phyloP scores from a whole-genome alignment of 805 yeast genomes.

The Candida railenensis region DNA sequence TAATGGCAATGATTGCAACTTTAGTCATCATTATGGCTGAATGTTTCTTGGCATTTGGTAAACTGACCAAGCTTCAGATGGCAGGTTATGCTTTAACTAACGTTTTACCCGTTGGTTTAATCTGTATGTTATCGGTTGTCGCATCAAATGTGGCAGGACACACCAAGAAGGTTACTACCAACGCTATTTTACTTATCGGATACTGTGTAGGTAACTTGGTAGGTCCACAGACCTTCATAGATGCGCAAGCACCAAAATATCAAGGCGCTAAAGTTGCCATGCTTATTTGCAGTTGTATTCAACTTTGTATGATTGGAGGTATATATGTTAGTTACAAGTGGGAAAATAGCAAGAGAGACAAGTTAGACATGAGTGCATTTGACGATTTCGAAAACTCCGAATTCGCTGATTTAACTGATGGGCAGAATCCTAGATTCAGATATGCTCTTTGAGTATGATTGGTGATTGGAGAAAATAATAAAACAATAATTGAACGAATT shows the following conservation, averaged over 20 bases:
- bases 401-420: conserved; percentile 48
- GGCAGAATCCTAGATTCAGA: conserved; percentile 37
- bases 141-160: conserved; percentile 26
- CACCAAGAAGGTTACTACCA: conserved; percentile 26
- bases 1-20: conserved; percentile 23
- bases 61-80: conserved; percentile 20
- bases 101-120: conserved; percentile 26
- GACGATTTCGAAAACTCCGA: conserved; percentile 31
- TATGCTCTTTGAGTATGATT: conserved; percentile 14
- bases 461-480: not conserved
- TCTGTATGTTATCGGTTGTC: conserved; percentile 18
- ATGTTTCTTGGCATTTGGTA: conserved; percentile 32
- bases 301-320: conserved; percentile 9
- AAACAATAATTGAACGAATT: too few relatives aligned
- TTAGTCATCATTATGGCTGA: conserved; percentile 19
- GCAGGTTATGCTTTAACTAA: conserved; percentile 30
- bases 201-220: conserved; percentile 28
- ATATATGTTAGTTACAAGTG: not conserved
- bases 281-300: conserved; percentile 13
- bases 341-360: conserved; percentile 15
- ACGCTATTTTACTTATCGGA: conserved; percentile 24
- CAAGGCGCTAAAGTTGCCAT: conserved; percentile 22
- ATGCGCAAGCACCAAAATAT: conserved; percentile 25
- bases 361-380: conserved; percentile 15
- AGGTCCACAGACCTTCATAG: conserved; percentile 26